Conservation (phyloP, 345 rosid species). For the Rhizophora apiculata region DNA sequence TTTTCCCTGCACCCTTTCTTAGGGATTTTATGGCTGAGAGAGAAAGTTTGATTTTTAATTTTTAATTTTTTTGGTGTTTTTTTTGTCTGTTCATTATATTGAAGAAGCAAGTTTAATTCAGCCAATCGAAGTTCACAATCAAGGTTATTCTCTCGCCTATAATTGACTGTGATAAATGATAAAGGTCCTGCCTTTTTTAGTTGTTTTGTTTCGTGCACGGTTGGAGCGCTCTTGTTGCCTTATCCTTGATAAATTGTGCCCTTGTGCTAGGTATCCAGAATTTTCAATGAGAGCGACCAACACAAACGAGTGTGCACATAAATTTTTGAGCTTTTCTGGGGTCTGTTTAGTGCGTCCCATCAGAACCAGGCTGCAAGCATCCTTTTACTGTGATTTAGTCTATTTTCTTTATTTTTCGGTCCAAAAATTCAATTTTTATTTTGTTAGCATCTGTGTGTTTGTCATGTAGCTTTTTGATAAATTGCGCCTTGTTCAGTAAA, state of each 20-base stretch:
- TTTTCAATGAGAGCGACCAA: too few species aligned
- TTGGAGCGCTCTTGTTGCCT: background rate
- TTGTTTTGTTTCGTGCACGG: background rate
- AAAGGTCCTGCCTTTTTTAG: background rate
- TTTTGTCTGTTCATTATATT: background rate
- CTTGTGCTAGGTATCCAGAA: too few species aligned
- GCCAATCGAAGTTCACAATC: background rate
- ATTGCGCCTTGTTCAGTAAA: constrained; percentile 48
- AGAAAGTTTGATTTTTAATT: background rate
- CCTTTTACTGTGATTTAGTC: too few species aligned
- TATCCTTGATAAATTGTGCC: too few species aligned
- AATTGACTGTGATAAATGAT: too few species aligned
- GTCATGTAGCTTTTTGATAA: constrained; percentile 22
- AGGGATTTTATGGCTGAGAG: background rate
- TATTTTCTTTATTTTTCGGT: background rate
- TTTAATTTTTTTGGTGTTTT: too few species aligned
- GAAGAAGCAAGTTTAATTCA: background rate
- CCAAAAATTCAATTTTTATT: background rate
- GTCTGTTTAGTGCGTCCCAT: too few species aligned
- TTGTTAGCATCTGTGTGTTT: constrained; percentile 2
- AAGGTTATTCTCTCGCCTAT: background rate
- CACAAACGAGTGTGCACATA: too few species aligned
- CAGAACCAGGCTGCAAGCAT: too few species aligned
- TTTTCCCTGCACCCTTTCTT: background rate
- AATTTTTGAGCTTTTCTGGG: too few species aligned